phyloP scores from a whole-genome alignment of 441 rosid species.

The Erysimum cheiri region DNA sequence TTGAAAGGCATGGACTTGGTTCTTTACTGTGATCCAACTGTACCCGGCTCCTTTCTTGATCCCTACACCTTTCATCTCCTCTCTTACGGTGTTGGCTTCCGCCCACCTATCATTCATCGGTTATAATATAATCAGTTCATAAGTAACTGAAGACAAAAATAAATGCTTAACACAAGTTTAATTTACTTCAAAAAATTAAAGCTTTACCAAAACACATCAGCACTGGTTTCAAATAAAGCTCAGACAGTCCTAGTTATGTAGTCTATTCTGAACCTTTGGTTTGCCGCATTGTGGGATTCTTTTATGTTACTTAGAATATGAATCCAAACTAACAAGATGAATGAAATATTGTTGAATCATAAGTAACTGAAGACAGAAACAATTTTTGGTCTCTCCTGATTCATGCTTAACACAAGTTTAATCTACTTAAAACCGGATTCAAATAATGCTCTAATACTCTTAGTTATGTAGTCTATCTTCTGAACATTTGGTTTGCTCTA shows the following conservation, averaged over 20 bases:
- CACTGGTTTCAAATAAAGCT: neutral
- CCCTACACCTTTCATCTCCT: conserved; percentile 72
- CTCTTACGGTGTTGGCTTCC: conserved; percentile 75
- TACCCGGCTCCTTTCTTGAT: conserved; percentile 82
- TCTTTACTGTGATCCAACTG: conserved; percentile 85
- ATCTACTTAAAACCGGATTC: neutral
- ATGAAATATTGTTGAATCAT: neutral
- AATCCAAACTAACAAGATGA: too few species aligned
- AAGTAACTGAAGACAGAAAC: neutral
- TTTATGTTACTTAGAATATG: too few species aligned
- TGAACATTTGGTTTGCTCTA: neutral
- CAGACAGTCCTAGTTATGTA: too few species aligned
- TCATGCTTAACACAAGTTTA: neutral
- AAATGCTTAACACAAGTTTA: neutral
- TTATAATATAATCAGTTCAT: neutral
- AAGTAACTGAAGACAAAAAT: neutral
- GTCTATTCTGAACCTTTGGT: too few species aligned
- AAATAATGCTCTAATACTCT: neutral
- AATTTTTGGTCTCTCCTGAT: neutral
- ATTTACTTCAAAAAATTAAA: too few species aligned
- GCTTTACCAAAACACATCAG: neutral
- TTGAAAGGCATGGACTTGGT: conserved; percentile 74
- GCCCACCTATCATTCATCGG: conserved; percentile 62
- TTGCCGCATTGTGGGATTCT: too few species aligned
- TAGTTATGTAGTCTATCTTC: neutral